phyloP scores from a whole-genome alignment of 352 stramenopile genomes.

The Poterioochromonas sp. region DNA sequence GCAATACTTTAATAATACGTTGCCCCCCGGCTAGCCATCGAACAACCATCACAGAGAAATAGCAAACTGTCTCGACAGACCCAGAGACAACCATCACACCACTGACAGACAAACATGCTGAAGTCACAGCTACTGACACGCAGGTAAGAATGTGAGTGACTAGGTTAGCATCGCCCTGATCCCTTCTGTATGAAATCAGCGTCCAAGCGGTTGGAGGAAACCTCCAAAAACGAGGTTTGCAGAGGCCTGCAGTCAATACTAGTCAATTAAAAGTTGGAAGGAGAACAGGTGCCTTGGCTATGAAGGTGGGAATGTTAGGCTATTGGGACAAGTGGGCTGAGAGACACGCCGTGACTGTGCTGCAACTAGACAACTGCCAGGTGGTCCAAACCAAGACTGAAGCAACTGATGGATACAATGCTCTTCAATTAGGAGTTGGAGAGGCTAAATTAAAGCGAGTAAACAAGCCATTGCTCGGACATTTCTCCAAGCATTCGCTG shows the following conservation, averaged over 20 bases:
- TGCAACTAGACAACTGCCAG: conserved; percentile 76
- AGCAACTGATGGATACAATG: conserved; percentile 80
- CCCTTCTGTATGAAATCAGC: no score
- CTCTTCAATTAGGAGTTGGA: conserved; percentile 88
- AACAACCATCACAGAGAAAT: no score
- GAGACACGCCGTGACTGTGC: conserved; percentile 87
- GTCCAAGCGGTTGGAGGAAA: no score
- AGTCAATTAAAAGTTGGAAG: conserved; percentile 17
- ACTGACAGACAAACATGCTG: no score
- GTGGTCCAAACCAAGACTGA: conserved; percentile 89
- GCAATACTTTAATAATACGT: no score
- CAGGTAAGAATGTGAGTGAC: no score
- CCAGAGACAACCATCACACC: no score
- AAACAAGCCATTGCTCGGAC: conserved; percentile 42
- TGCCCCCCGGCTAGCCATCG: no score
- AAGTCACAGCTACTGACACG: no score
- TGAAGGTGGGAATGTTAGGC: conserved; percentile 92
- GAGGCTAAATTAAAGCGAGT: conserved; percentile 64
- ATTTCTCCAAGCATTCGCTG: conserved; percentile 80
- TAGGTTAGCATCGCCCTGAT: no score
- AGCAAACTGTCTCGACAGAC: no score
- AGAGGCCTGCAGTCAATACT: conserved; percentile 22
- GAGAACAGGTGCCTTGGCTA: conserved; percentile 26
- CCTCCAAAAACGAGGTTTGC: not conserved
- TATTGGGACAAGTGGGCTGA: conserved; percentile 95